A percentile compares a stretch with the other conserved stretches of the same genome.
Evolutionary conservation across 495 filamentous ascomycete species (phyloP).

Genomic region (Aspergillus heteromorphus): DNA sequence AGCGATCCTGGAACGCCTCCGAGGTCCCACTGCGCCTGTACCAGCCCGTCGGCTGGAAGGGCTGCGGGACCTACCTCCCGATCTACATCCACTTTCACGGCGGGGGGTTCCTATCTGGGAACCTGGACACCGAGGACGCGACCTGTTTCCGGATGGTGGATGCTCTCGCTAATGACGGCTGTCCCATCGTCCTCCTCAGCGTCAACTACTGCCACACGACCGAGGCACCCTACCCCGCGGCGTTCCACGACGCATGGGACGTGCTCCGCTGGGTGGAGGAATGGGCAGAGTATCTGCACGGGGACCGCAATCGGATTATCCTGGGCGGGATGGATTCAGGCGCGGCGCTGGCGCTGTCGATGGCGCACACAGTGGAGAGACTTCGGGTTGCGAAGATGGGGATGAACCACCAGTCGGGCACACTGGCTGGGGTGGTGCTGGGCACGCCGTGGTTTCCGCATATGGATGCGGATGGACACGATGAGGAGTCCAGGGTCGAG

Average conservation of each 20-base stretch:
- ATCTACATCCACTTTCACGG: conserved; percentile 47
- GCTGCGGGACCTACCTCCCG: too few species aligned
- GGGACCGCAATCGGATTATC: conserved; percentile 25
- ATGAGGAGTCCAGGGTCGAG: conserved; percentile 33
- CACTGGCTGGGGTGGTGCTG: conserved; percentile 35
- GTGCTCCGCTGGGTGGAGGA: conserved; percentile 42
- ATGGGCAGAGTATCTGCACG: conserved; percentile 25
- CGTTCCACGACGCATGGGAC: conserved; percentile 44
- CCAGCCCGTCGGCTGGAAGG: too few species aligned
- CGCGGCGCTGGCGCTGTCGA: conserved; percentile 38
- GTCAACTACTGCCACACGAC: conserved; percentile 46
- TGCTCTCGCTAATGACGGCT: conserved; percentile 11
- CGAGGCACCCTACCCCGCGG: conserved; percentile 34
- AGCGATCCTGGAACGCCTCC: too few species aligned
- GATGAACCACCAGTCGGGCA: too few species aligned
- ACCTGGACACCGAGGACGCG: conserved; percentile 41
- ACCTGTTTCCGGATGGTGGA: conserved; percentile 37
- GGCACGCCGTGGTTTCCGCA: conserved; percentile 28
- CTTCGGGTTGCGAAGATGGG: conserved; percentile 19
- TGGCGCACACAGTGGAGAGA: conserved; percentile 28
- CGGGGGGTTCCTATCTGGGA: conserved; percentile 46
- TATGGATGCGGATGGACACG: conserved; percentile 27
- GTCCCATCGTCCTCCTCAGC: conserved; percentile 36
- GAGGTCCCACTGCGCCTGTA: too few species aligned
- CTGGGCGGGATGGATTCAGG: conserved; percentile 47